Evolutionary conservation across 176 grass and related monocot species (phyloP).

Genomic region (Melocanna baccifera): DNA sequence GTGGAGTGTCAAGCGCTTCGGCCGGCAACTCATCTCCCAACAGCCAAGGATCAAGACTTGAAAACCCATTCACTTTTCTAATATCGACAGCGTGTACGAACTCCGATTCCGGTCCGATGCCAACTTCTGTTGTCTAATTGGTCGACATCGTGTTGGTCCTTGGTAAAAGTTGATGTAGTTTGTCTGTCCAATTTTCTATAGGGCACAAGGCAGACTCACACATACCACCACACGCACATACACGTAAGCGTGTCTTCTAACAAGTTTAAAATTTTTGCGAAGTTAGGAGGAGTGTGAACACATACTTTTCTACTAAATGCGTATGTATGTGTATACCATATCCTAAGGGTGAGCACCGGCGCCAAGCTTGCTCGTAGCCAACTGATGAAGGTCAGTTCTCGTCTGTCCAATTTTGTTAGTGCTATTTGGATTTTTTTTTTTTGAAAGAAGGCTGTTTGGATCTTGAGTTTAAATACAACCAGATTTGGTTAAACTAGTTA

Average conservation of each 20-base stretch:
- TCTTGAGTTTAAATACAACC: background rate
- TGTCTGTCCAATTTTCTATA: background rate
- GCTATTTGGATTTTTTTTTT: no score
- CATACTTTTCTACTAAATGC: no score
- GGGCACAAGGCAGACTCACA: no score
- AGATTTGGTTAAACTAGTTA: background rate
- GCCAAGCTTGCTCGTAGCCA: no score
- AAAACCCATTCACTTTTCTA: background rate
- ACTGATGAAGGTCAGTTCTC: no score
- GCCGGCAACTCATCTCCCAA: background rate
- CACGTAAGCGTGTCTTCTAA: no score
- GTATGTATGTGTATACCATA: no score
- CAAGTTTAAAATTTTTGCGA: no score
- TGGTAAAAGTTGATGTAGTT: background rate
- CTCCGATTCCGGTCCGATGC: background rate
- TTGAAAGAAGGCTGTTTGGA: background rate
- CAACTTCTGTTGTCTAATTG: background rate
- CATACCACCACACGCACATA: no score
- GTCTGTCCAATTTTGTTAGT: no score
- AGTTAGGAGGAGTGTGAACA: no score
- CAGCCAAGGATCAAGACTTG: background rate
- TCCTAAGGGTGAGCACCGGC: no score
- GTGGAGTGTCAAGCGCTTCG: background rate
- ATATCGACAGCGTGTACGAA: background rate
- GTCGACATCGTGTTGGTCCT: background rate